These are phyloP conservation scores for Asterochloris erici DNA, from an alignment of 139 green algal species.

Conservation along the genomic window DNA sequence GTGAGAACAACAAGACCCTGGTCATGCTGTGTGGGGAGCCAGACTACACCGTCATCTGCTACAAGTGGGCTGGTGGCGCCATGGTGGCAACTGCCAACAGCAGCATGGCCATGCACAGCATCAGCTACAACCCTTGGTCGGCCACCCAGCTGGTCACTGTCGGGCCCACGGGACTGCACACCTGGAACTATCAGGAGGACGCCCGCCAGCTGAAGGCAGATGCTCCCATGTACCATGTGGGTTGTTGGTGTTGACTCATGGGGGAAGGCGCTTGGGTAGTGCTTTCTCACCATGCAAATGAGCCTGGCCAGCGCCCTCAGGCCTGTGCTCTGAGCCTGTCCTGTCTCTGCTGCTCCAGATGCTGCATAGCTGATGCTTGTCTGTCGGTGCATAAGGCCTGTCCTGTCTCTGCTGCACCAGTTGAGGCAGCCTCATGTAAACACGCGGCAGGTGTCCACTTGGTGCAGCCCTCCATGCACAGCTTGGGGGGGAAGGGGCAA, in stretches of 20 bases:
- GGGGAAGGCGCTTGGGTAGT: neutral
- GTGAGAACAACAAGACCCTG: neutral
- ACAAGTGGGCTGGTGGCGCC: slow-evolving; percentile 6
- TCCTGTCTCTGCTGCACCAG: neutral
- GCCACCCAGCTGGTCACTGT: slow-evolving; percentile 7
- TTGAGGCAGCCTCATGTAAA: neutral
- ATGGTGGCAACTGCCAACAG: neutral
- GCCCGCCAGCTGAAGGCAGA: slow-evolving; percentile 11
- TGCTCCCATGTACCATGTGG: slow-evolving; percentile 6
- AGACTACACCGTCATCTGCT: slow-evolving; percentile 9
- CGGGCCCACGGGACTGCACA: neutral
- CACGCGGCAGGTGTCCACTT: neutral
- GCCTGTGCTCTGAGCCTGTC: neutral
- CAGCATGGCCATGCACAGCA: slow-evolving; percentile 1
- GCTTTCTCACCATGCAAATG: neutral
- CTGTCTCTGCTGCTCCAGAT: neutral
- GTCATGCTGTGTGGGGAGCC: slow-evolving; percentile 11
- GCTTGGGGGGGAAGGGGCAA: neutral
- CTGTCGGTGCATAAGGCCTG: neutral
- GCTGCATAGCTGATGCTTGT: neutral
- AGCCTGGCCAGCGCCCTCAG: neutral
- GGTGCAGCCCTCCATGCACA: neutral
- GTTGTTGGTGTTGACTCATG: neutral
- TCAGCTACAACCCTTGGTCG: slow-evolving; percentile 16
- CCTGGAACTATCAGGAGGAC: slow-evolving; percentile 4